Evolutionary conservation across 2,329 filamentous ascomycete genomes (phyloP).

Genomic region (Purpureocillium lavendulum): DNA sequence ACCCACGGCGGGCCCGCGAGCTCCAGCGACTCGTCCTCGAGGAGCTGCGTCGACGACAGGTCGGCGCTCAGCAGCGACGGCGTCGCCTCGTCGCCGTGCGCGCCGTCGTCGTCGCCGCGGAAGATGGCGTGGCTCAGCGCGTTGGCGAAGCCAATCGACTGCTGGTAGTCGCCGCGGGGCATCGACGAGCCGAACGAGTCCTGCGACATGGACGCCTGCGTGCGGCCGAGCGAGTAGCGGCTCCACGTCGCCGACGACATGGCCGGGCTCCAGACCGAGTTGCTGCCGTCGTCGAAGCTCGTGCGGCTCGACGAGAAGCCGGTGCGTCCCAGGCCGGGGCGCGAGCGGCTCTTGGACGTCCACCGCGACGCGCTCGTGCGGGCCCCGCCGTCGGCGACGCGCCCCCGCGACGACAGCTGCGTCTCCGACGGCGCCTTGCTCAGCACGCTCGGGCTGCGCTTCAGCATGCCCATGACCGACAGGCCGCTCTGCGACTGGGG

Average conservation of each 20-base stretch:
- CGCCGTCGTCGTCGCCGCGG: conserved; percentile 67
- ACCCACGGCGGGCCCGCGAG: conserved; percentile 94
- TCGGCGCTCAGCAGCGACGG: conserved; percentile 52
- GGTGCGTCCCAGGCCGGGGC: conserved; percentile 64
- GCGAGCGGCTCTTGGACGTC: conserved; percentile 78
- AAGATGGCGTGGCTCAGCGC: conserved; percentile 95
- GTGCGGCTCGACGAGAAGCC: conserved; percentile 86
- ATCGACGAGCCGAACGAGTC: conserved; percentile 78
- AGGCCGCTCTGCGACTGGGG: conserved; percentile 52
- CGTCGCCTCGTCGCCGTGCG: conserved; percentile 33
- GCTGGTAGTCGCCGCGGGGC: conserved; percentile 76
- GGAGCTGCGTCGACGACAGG: conserved; percentile 51
- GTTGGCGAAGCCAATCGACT: conserved; percentile 95
- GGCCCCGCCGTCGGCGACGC: conserved; percentile 52
- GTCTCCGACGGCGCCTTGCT: conserved; percentile 89
- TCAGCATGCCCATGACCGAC: conserved; percentile 68
- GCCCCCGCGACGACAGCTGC: conserved; percentile 60
- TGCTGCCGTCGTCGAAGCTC: conserved; percentile 83
- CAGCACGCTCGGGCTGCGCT: conserved; percentile 80
- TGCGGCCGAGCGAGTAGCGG: conserved; percentile 84
- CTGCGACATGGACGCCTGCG: conserved; percentile 83
- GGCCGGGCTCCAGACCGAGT: conserved; percentile 81
- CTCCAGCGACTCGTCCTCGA: conserved; percentile 89
- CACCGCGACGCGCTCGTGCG: conserved; percentile 57
- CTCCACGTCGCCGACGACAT: conserved; percentile 91